Percentiles rank a stretch among this genome's conserved stretches.
phyloP scores from a whole-genome alignment of 129 eudicot species.

The Cynara cardunculus region DNA sequence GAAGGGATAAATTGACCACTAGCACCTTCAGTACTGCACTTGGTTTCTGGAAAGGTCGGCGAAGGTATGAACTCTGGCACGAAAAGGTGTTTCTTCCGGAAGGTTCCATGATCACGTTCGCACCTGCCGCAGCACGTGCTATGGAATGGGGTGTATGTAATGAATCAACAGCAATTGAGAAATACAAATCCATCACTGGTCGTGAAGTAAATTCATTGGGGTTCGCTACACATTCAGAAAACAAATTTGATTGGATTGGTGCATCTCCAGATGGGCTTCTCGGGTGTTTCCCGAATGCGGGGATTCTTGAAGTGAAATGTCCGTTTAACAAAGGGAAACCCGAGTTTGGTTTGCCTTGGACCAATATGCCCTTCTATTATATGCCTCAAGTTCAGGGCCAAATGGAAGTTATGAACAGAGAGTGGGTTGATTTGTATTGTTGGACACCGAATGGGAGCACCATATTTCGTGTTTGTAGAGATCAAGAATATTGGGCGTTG shows the following conservation, averaged over 20 bases:
- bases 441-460: slow-evolving; percentile 97
- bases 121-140: slow-evolving; percentile 37
- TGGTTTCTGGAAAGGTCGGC: slow-evolving; percentile 92
- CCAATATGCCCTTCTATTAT: slow-evolving; percentile 79
- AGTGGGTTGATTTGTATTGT: slow-evolving; percentile 96
- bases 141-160: slow-evolving; percentile 93
- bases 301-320: slow-evolving; percentile 90
- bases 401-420: slow-evolving; percentile 92
- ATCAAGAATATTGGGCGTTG: slow-evolving; percentile 67
- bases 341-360: slow-evolving; percentile 71
- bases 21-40: slow-evolving; percentile 93
- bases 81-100: slow-evolving; percentile 63
- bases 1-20: slow-evolving; percentile 82
- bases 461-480: slow-evolving; percentile 75
- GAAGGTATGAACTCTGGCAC: slow-evolving; percentile 80
- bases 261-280: slow-evolving; percentile 97
- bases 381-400: slow-evolving; percentile 99
- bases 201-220: slow-evolving; percentile 77
- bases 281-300: slow-evolving; percentile 54
- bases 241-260: slow-evolving; percentile 65
- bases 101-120: slow-evolving; percentile 8
- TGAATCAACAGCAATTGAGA: slow-evolving; percentile 70
- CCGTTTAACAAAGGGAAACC: slow-evolving; percentile 95
- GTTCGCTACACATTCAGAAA: slow-evolving; percentile 69
- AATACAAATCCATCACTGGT: slow-evolving; percentile 73